Evolutionary conservation across 805 yeast genomes (phyloP).

Genomic region (Metschnikowia continentalis): DNA sequence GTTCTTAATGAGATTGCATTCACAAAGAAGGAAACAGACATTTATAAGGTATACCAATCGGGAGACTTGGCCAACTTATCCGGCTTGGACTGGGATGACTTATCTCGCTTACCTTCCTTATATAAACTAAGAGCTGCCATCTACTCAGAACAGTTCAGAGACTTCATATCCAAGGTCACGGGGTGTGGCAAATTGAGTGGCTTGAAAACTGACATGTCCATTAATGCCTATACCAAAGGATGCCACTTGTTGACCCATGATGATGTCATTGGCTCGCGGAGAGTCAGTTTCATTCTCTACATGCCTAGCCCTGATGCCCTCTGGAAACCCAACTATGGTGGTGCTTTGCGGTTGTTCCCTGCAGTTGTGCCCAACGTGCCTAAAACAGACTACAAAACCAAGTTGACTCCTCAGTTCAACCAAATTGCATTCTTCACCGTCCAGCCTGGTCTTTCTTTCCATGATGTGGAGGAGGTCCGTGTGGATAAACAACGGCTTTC

Average conservation of each 20-base stretch:
- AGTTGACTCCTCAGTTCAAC: constrained; percentile 87
- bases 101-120: constrained; percentile 67
- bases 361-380: constrained; percentile 90
- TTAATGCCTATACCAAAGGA: constrained; percentile 86
- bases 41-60: constrained; percentile 84
- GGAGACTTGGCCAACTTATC: constrained; percentile 91
- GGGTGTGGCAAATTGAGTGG: constrained; percentile 90
- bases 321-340: constrained; percentile 94
- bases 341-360: constrained; percentile 82
- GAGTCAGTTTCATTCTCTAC: constrained; percentile 89
- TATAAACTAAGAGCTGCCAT: constrained; percentile 80
- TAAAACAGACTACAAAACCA: constrained; percentile 61
- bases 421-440: constrained; percentile 95
- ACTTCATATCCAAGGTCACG: constrained; percentile 69
- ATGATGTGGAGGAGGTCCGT: constrained; percentile 95
- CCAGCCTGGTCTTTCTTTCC: constrained; percentile 94
- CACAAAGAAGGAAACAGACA: constrained; percentile 94
- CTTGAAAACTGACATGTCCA: constrained; percentile 84
- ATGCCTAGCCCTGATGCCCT: constrained; percentile 85
- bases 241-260: constrained; percentile 95
- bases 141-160: constrained; percentile 81
- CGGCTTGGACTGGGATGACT: constrained; percentile 74
- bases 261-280: constrained; percentile 93
- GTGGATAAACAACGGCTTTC: constrained; percentile 88
- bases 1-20: constrained; percentile 80